Base-by-base conservation (phyloP, 768 basidiomycete species). In the Piloderma croceum region DNA sequence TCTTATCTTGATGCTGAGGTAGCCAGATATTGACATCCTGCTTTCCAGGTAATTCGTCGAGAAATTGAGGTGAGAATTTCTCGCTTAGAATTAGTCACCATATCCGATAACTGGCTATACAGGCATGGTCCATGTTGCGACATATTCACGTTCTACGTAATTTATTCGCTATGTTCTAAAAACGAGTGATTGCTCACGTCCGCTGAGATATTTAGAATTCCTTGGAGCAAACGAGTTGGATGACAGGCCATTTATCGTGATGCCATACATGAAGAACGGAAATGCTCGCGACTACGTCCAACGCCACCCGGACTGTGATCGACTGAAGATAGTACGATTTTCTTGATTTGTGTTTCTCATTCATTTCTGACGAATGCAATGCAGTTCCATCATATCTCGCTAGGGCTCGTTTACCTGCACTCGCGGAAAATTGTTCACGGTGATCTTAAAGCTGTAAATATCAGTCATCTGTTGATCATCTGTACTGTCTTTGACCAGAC, bases 141-240 rank as follows among this genome's bases (percentile, higher is more conserved):
- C 31, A 51, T 39, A 50, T 50, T 11, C 51, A 52, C 36, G 50
- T 57, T 31, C 50, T 53, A 24, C 54, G 54, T 55, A 19, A 36
- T 39, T 18, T 5, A 29, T 13, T 7, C 13, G 13, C 7, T 9
- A 15, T 39, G 25, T 19, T 39, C 15, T 15, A 11, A 18, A 13
- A 7, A 27, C 15, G 25, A 15, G 29, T 11, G 29, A 11, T 21
- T 29, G 36, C 7, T 27, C 20, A 43, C 7, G 34, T 49, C 52
- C 44, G 54, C 55, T 31, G 38, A 54, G 5, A 52, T 53, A 15
- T 51, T 53, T 15, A 57, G 55, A 32, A 46, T 7, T 49, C n/a
- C n/a, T n/a, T n/a, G n/a, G n/a, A n/a, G n/a, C n/a, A n/a, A n/a
- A n/a, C n/a, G n/a, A n/a, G n/a, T n/a, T n/a, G n/a, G n/a, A n/a